Evolutionary conservation across 257 asterid genomes (phyloP).

Genomic region (Przewalskia tangutica): DNA sequence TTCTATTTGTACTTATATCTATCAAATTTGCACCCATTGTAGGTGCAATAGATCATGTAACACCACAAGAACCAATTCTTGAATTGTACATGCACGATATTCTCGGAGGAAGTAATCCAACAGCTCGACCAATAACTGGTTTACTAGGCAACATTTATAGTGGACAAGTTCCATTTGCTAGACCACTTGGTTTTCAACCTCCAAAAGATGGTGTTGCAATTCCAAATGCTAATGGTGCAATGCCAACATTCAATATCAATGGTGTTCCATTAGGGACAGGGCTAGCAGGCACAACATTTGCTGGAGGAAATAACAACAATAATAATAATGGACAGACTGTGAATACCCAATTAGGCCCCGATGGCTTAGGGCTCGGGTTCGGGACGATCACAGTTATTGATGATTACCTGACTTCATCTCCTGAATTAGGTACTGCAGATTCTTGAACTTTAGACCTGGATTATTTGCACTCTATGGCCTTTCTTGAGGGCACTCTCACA

Average conservation of each 20-base stretch:
- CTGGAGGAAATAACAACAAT: conserved; percentile 24
- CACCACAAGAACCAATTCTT: conserved; percentile 26
- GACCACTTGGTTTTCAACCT: conserved; percentile 64
- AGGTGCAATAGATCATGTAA: conserved; percentile 20
- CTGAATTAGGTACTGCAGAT: conserved; percentile 16
- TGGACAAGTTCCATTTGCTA: conserved; percentile 92
- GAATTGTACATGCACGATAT: conserved; percentile 89
- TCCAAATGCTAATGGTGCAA: conserved; percentile 77
- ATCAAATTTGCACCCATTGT: conserved; percentile 9
- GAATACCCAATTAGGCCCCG: conserved; percentile 28
- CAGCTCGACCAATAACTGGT: conserved; percentile 80
- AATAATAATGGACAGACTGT: conserved; percentile 4
- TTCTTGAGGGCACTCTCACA: not conserved
- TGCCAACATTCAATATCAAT: conserved; percentile 50
- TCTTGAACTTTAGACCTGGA: not conserved
- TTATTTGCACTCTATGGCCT: not conserved
- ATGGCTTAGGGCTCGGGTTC: conserved; percentile 41
- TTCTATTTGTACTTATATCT: conserved; percentile 22
- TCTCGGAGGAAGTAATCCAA: conserved; percentile 82
- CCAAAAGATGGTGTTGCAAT: conserved; percentile 54
- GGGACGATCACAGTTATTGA: conserved; percentile 49
- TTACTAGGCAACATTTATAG: conserved; percentile 73
- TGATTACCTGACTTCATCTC: conserved; percentile 32
- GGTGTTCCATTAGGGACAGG: conserved; percentile 86
- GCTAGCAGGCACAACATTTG: conserved; percentile 46